Base-by-base conservation (phyloP, 2,329 filamentous ascomycete species). In the Nothophaeocryptopus gaeumannii region DNA sequence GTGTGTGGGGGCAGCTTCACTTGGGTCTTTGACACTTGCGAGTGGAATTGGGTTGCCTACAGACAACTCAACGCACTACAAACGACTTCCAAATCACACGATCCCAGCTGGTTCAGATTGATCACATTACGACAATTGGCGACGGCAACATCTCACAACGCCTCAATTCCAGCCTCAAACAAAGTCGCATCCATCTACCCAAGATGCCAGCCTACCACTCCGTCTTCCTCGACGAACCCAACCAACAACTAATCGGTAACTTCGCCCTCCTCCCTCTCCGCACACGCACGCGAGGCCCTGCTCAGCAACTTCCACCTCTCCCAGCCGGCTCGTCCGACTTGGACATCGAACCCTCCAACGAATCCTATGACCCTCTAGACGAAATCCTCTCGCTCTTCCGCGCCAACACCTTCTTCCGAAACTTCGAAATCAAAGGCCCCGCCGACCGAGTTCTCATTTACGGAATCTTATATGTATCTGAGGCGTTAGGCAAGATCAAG, bases 391-490 rank as follows among this genome's bases (percentile, higher is more conserved):
- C 85, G 10, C 82, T 97, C 42, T 99, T 97, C 80, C 89, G 93
- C 58, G 92, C 93, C 64, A 97, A 99, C 78, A 96, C 92, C 53
- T 92, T 99, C 74, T 99, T 97, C 80, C 88, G 93, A 66, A 99
- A 97, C 80, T 99, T 99, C 66, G 93, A 97, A 78, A 95, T 97
- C 76, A 92, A 96, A 74, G 93, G 93, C 11, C 88, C 89, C 20
- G 92, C 93, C 51, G 93, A 99, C 74, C 82, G 93, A 35, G 83
- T 97, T 66, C 80, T 99, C 60, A 91, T 97, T 66, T 99, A 99
- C 75, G 92, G 92, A 56, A 99, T 96, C 70, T 80, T 95, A 68
- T 97, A 92, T 73, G 81, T 97, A 65, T 92, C 86, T 73, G 91
- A 97, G 72, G 91, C 89, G 64, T 75, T 99, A 68, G 78, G 79